Base-by-base conservation (phyloP, 192 early-diverging fungal species). In the Coemansia sp. region DNA sequence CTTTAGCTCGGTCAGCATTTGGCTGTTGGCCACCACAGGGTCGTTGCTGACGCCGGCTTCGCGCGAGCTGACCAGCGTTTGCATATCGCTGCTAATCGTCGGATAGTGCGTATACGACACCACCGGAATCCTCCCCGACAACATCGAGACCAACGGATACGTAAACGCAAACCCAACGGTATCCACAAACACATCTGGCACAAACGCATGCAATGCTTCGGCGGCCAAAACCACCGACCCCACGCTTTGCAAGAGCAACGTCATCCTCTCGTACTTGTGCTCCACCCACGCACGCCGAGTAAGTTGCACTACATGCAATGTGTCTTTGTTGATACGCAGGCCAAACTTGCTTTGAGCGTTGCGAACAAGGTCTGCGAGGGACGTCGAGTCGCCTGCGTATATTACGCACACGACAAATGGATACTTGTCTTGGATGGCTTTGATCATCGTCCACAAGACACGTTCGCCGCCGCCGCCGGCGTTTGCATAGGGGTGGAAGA, bases 21-120 rank as follows among this genome's bases (percentile, higher is more conserved):
- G 25, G 64, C 85, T 91, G 20, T 66, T 38, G 0, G 91, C 83
- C 1, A 93, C 82, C 6, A 64, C 10, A 2, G 46, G 37, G 11
- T 85, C 69, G 66, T 94, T 94, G 72, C 89, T 94, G 68, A 87
- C 83, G 12, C 78, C 81, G 1, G 82, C 62, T 31, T 83, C 78
- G 44, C 87, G 73, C 44, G 84, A 83, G 25, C 85, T 72, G 15
- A 98, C 90, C 36, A 84, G 84, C 0, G 76, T 62, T 14, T 93
- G 81, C 95, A 98, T 98, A 62, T 98, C 95, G 28, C 90, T 85
- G 67, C 91, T 94, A 54, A 99, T 93, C 8, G 89, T 89, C 9
- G 98, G 98, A 63, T 99, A 99, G 74, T 99, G 98, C 15, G 92
- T 90, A 66, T 99, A 99, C 0, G 94, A 83, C 0, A 91, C 84